Base-by-base conservation (phyloP, 768 basidiomycete species). In the Phanerochaete carnosa region DNA sequence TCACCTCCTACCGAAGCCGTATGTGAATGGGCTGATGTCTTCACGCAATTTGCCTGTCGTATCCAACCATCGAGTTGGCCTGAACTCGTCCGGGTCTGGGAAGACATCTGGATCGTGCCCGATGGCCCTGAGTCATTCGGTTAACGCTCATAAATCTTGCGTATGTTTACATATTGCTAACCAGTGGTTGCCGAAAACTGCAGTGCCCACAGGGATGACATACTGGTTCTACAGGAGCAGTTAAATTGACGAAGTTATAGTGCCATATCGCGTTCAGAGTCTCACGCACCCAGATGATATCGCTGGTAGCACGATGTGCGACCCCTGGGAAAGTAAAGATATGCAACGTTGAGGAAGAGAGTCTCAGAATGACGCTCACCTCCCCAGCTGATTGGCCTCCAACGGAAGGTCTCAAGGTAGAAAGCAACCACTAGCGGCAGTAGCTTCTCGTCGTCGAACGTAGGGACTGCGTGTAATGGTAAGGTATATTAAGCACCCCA, bases 251-350 rank as follows among this genome's bases (percentile, higher is more conserved):
- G 25, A 19, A n/a, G 30, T 30, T 15, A 43, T 7, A 29, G n/a
- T n/a, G n/a, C n/a, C n/a, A 7, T 26, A 13, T 19, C 22, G 28
- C 35, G 5, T 49, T 6, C 26, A 13, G 29, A 19, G 12, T 1
- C 3, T 16, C 16, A 53, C 68, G 16, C 35, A 85, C 86, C 78
- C 85, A 90, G 26, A 82, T 68, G 29, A 91, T 81, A 54, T 90
- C 87, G 60, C 80, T 81, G 1, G 82, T 83, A 0, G 88, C 82
- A 52, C 81, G 81, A 63, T 91, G 89, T 2, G 85, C 77, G 86
- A 1, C 87, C 87, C 69, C 3, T 50, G 9, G 33, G 7, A 35
- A 15, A 7, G 33, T 35, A 15, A 35, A 15, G 7, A 7, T 15
- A 35, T 35, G 15, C 33, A 7, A 35, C 7, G 33, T 15, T 35